Conservation (phyloP, 148 eudicot genomes). For the Nepenthes mirabilis region DNA sequence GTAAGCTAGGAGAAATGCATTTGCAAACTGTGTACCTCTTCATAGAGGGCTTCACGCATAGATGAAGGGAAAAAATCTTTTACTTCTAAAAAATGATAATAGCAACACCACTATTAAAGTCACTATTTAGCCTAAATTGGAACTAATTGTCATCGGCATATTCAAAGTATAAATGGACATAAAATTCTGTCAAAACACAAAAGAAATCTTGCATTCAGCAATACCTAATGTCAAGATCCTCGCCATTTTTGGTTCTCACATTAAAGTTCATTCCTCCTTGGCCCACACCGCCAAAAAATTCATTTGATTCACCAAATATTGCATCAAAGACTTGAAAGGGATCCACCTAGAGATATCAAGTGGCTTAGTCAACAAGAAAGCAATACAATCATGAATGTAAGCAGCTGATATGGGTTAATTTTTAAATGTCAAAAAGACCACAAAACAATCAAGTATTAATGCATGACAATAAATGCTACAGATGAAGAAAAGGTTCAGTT, state of each 20-base stretch:
- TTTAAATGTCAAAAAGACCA: background rate
- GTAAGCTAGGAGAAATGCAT: no score
- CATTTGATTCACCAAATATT: constrained; percentile 56
- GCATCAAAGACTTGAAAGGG: constrained; percentile 71
- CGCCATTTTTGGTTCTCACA: constrained; percentile 27
- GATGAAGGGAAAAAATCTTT: no score
- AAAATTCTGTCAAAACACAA: background rate
- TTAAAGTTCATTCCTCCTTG: constrained; percentile 33
- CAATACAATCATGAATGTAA: background rate
- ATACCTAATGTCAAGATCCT: constrained; percentile 67
- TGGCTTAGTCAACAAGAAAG: background rate
- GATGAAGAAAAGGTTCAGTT: background rate
- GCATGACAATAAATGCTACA: background rate
- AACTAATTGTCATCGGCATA: no score
- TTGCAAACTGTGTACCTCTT: no score
- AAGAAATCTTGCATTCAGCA: constrained; percentile 1
- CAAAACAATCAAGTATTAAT: background rate
- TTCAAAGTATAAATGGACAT: no score
- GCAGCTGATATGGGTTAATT: background rate
- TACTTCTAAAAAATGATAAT: no score
- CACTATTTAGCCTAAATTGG: no score
- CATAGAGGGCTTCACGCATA: no score
- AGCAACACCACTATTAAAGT: no score
- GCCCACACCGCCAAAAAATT: constrained; percentile 49
- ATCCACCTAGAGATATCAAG: constrained; percentile 44